phyloP scores from a whole-genome alignment of 495 filamentous ascomycete genomes.

The Tuber microsphaerosporum region DNA sequence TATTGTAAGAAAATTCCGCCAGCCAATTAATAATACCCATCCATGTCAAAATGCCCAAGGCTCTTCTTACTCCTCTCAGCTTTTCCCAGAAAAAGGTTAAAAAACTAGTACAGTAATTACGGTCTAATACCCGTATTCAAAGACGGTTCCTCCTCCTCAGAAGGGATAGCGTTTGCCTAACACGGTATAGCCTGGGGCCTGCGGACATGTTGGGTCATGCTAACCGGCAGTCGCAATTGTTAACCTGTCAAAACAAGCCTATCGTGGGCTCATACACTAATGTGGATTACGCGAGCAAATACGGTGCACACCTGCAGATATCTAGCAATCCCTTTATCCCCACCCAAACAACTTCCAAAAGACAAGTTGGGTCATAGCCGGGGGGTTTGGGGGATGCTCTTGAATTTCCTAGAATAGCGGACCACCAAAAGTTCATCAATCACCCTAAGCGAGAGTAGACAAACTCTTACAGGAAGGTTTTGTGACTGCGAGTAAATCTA shows the following conservation, averaged over 20 bases:
- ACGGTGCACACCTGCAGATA: no score
- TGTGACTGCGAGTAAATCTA: no score
- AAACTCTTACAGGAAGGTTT: neutral
- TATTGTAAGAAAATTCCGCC: neutral
- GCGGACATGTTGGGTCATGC: no score
- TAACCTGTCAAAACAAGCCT: no score
- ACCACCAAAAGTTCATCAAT: neutral
- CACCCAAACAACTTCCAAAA: neutral
- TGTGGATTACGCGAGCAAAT: no score
- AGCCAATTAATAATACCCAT: neutral
- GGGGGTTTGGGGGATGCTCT: neutral
- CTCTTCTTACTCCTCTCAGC: neutral
- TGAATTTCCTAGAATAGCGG: neutral
- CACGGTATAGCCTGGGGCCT: no score
- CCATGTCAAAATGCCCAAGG: neutral
- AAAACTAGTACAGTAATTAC: neutral
- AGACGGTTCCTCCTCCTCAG: no score
- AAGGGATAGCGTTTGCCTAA: no score
- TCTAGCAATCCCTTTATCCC: no score
- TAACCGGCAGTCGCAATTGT: neutral
- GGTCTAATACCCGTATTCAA: no score
- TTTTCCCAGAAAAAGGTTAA: neutral
- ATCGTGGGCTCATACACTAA: neutral
- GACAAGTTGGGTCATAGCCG: neutral
- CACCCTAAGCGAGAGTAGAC: neutral